Base-by-base conservation (phyloP, 2,329 filamentous ascomycete genomes). In the Colletotrichum viniferum region DNA sequence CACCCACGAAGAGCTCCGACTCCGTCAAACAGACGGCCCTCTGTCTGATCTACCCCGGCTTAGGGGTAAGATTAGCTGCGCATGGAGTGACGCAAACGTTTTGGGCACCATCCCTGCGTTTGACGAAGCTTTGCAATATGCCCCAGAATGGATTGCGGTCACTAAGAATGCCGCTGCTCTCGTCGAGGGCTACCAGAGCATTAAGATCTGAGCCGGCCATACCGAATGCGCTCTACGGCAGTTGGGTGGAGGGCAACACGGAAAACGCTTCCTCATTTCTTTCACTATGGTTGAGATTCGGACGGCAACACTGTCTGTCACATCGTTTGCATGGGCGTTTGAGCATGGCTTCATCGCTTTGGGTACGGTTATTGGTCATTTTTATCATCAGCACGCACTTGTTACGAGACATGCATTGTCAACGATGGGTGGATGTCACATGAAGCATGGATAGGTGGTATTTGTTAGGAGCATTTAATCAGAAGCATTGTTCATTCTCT, bases 1-100 rank as follows among this genome's bases (percentile, higher is more conserved):
- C n/a, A 0, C 18, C 58, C 69, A 60, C n/a, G 80, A 75, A 10
- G 81, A 81, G 65, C 71, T 81, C 7, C 62, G 67, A 80, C 18
- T 80, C 80, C 48, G 79, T 81, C 69, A 83, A 83, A 16, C 21
- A 80, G 75, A 36, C 68, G 82, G 65, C 2, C 81, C 95, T 18
- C 32, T 83, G 83, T 7, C 16, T 80, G 76, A 52, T 3, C n/a
- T 24, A 52, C 43, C 43, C 16, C 43, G n/a, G 1, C 82, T 96
- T 38, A 89, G 88, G 77, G 94, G 96, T 2, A 89, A 86, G 38
- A 92, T 96, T 2, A 89, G 93, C 18, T 98, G 97, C 84, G 87
- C 94, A 36, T 98, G 96, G 96, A 95, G 94, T 80, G 97, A 99
- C 85, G 92, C 91, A 60, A 98, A 98, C 80, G 85, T 87, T 43